Conservation (phyloP, 106 monocot species). For the Platanthera guangdongensis region DNA sequence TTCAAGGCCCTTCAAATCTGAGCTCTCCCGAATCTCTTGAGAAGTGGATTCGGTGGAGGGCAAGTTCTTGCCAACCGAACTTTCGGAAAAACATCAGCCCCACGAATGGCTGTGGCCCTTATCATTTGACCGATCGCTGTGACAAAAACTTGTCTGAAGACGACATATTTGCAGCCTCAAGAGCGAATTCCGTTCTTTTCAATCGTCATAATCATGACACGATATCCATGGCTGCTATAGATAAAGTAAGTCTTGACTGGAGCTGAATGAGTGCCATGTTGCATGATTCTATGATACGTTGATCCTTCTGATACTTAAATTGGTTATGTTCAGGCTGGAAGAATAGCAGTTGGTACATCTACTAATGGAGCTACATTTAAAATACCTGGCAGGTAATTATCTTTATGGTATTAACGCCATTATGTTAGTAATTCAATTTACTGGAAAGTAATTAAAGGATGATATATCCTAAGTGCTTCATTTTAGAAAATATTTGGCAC, state of each 20-base stretch:
- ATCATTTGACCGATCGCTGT: constrained; percentile 17
- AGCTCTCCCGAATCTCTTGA: constrained; percentile 65
- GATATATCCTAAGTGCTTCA: not conserved
- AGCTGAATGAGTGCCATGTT: not conserved
- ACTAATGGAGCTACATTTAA: constrained; percentile 96
- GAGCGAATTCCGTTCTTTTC: constrained; percentile 16
- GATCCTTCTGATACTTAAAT: not conserved
- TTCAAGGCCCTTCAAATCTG: constrained; percentile 71
- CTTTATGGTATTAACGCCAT: not conserved
- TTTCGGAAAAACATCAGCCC: constrained; percentile 75
- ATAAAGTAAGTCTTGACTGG: constrained; percentile 34
- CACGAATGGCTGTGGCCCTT: constrained; percentile 58
- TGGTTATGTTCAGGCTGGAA: constrained; percentile 42
- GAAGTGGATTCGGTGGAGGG: constrained; percentile 74
- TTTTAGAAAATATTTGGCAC: not conserved
- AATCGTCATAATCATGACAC: constrained; percentile 64
- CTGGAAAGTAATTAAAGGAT: not conserved
- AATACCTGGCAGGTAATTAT: constrained; percentile 71
- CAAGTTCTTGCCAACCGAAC: constrained; percentile 65
- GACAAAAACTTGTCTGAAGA: constrained; percentile 1
- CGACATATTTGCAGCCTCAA: not conserved
- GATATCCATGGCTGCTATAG: constrained; percentile 93
- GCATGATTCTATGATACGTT: not conserved
- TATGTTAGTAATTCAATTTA: not conserved
- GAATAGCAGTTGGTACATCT: constrained; percentile 86